Base-by-base conservation (phyloP, 352 stramenopile genomes). In the Globisporangium barbulae region DNA sequence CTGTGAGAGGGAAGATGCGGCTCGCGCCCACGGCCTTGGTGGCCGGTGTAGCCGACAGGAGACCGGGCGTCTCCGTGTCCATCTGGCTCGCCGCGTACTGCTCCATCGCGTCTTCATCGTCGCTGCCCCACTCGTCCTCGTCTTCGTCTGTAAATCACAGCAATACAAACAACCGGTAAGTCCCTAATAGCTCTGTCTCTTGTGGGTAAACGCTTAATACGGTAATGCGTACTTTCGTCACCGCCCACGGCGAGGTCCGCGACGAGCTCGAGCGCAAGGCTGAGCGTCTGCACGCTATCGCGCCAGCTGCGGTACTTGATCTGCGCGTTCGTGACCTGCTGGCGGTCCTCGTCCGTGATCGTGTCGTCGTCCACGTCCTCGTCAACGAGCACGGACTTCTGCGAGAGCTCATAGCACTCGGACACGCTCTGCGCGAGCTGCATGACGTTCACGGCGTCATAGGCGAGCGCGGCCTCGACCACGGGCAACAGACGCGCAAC, bases 51-150 rank as follows among this genome's bases (percentile, higher is more conserved):
- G 62, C 52, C 7, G 62, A 17, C 19, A 58, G 62, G 35, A 63
- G 44, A 2, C 15, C 53, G 60, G 30, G 37, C 55, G 15, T 35
- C 31, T 44, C 39, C 0, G 67, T 73, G 19, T 94, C 80, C 85
- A 90, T 89, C 55, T 92, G 83, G 22, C 74, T 78, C 3, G 76
- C 70, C 0, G 85, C 85, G 54, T 82, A 86, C 68, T 89, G 74
- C 62, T 94, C 88, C 88, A 96, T 96, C 28, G 81, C 86, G 44
- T 96, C 88, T 73, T 96, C 88, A 47, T 96, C 88, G 25, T 96
- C 88, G 53, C 85, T 96, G 4, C 65, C 84, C 88, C 88, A 96
- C 56, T 94, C 87, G 19, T 92, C 85, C 66, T 93, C 85, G 10
- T 92, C 81, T 0, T 90, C 79, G 15, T 80, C 80, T 78, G 55